These are phyloP conservation scores for Botryobasidium botryosum DNA, from an alignment of 768 basidiomycete genomes.

Conservation along the genomic window DNA sequence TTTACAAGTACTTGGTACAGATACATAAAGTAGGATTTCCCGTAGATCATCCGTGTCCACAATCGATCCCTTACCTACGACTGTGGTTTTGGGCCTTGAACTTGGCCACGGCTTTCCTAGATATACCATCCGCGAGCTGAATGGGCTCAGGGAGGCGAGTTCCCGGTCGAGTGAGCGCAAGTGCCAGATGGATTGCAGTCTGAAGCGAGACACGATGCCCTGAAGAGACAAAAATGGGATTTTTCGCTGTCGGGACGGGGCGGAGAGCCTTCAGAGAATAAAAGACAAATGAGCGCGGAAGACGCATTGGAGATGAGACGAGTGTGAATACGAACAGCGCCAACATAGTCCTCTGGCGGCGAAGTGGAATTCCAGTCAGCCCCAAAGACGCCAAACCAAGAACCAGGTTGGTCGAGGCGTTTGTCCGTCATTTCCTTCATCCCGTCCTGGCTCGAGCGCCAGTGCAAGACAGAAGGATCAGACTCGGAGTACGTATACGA, in stretches of 20 bases:
- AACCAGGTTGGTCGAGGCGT: slow-evolving; percentile 1
- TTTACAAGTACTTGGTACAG: too few relatives aligned
- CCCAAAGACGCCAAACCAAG: slow-evolving; percentile 9
- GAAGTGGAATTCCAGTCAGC: not conserved
- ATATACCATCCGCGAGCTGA: slow-evolving; percentile 15
- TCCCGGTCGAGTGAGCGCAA: slow-evolving; percentile 9
- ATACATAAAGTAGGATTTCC: too few relatives aligned
- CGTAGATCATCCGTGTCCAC: not conserved
- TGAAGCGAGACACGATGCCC: slow-evolving; percentile 15
- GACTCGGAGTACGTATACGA: not conserved
- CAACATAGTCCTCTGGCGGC: slow-evolving; percentile 1
- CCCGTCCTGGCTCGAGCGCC: slow-evolving; percentile 8
- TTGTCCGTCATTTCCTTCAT: slow-evolving; percentile 6
- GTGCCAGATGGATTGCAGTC: slow-evolving; percentile 11
- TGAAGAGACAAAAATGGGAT: slow-evolving; percentile 16
- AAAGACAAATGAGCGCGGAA: not conserved
- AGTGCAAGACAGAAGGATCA: not conserved
- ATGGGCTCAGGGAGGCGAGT: slow-evolving; percentile 18
- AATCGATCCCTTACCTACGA: not conserved
- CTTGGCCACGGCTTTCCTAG: slow-evolving; percentile 6
- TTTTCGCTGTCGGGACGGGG: slow-evolving; percentile 10
- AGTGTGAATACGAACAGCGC: slow-evolving; percentile 5
- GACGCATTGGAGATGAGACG: not conserved
- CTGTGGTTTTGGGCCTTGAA: not conserved
- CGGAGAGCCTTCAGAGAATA: not conserved